Conservation (phyloP, 176 grass and related monocot genomes). For the Rhynchospora breviuscula region DNA sequence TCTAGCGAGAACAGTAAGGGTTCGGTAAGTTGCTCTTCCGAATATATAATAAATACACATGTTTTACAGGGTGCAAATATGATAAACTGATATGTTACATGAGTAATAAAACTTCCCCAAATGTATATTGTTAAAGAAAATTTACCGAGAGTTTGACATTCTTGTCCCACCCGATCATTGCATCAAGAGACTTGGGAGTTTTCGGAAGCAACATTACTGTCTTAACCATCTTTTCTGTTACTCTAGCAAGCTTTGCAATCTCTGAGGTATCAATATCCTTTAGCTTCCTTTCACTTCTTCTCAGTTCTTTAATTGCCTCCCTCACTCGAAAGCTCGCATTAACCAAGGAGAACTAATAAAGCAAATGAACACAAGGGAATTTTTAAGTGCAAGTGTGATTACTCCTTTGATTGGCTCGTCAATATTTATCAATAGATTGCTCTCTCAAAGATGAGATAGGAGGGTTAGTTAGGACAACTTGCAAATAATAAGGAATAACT, state of each 20-base stretch:
- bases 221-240: constrained; percentile 47
- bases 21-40: background rate
- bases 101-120: background rate
- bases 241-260: constrained; percentile 52
- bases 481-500: background rate
- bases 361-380: background rate
- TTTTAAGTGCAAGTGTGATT: background rate
- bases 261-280: constrained; percentile 58
- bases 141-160: constrained; percentile 63
- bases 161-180: constrained; percentile 47
- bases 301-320: constrained; percentile 25
- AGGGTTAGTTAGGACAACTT: background rate
- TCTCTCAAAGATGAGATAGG: background rate
- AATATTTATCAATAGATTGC: background rate
- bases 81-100: background rate
- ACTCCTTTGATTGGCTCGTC: background rate
- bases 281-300: constrained; percentile 24
- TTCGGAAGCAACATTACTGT: constrained; percentile 60
- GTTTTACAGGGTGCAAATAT: background rate
- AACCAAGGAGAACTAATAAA: constrained; percentile 43
- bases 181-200: constrained; percentile 48
- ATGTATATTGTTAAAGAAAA: constrained; percentile 3
- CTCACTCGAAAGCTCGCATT: constrained; percentile 61
- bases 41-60: background rate
- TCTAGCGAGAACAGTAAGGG: background rate